Evolutionary conservation across 352 stramenopile genomes (phyloP).

Genomic region (Globisporangium barbulae): DNA sequence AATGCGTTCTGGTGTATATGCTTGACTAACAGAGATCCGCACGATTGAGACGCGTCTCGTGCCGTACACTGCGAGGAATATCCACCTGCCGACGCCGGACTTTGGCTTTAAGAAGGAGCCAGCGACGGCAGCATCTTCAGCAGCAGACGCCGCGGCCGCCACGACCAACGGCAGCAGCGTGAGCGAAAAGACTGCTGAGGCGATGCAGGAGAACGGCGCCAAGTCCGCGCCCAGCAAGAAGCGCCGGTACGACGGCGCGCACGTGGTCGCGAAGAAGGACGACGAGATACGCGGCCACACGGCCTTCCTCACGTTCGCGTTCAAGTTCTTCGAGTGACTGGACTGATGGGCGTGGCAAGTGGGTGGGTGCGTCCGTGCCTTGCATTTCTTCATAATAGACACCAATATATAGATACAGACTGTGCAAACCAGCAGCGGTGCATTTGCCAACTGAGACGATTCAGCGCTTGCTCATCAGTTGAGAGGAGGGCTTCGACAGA

Average conservation of each 20-base stretch:
- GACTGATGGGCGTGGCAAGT: neutral
- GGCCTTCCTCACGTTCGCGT: slow-evolving; percentile 84
- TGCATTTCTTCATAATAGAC: neutral
- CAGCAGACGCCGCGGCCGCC: slow-evolving; percentile 12
- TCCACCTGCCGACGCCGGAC: slow-evolving; percentile 67
- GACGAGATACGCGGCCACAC: slow-evolving; percentile 85
- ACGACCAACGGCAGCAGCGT: slow-evolving; percentile 17
- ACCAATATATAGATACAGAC: neutral
- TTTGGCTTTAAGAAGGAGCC: slow-evolving; percentile 42
- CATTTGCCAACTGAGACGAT: neutral
- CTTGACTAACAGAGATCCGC: slow-evolving; percentile 69
- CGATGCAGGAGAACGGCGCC: neutral
- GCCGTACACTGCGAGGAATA: slow-evolving; percentile 64
- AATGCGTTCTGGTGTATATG: neutral
- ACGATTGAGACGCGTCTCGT: slow-evolving; percentile 94
- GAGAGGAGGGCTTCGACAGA: neutral
- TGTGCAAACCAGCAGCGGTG: neutral
- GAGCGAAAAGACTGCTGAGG: slow-evolving; percentile 25
- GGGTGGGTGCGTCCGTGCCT: neutral
- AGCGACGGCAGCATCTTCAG: slow-evolving; percentile 15
- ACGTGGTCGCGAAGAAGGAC: slow-evolving; percentile 82
- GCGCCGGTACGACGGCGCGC: slow-evolving; percentile 54
- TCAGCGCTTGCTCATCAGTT: neutral
- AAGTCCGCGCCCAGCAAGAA: slow-evolving; percentile 28
- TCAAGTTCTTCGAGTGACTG: slow-evolving; percentile 69